phyloP scores from a whole-genome alignment of 2,329 filamentous ascomycete genomes.

The Neonectria ditissima region DNA sequence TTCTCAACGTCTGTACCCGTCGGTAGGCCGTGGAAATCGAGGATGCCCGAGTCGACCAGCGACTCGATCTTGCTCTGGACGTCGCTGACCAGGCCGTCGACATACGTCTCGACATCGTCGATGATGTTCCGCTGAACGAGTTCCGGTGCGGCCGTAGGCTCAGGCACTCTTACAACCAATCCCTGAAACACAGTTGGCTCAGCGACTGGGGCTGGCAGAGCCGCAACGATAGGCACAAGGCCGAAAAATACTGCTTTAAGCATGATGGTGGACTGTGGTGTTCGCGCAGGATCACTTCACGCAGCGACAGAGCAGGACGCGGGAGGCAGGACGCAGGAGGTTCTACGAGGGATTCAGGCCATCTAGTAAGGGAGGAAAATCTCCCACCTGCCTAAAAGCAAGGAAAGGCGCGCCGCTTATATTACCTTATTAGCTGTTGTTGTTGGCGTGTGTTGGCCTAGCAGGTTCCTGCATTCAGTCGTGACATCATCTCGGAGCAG shows the following conservation, averaged over 20 bases:
- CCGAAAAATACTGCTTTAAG: slow-evolving; percentile 36
- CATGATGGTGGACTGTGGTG: slow-evolving; percentile 25
- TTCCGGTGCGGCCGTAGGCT: slow-evolving; percentile 40
- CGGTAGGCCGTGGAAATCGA: slow-evolving; percentile 76
- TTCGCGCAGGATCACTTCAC: not conserved
- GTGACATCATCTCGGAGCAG: slow-evolving; percentile 18
- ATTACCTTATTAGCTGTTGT: slow-evolving; percentile 12
- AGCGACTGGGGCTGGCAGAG: slow-evolving; percentile 37
- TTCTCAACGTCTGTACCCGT: slow-evolving; percentile 70
- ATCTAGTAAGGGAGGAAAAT: no score
- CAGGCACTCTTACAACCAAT: slow-evolving; percentile 34
- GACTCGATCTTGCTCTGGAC: slow-evolving; percentile 68
- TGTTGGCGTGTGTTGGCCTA: slow-evolving; percentile 16
- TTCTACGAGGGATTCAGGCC: not conserved
- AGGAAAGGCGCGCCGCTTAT: slow-evolving; percentile 7
- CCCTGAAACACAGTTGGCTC: slow-evolving; percentile 36
- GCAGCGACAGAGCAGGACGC: not conserved
- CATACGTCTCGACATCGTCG: slow-evolving; percentile 61
- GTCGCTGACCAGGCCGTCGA: slow-evolving; percentile 61
- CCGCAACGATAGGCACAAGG: slow-evolving; percentile 39
- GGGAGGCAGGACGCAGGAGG: not conserved
- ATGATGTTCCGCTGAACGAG: slow-evolving; percentile 50
- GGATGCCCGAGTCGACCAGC: slow-evolving; percentile 72
- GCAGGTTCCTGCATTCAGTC: slow-evolving; percentile 19
- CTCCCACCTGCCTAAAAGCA: slow-evolving; percentile 5